A percentile compares a stretch with the other conserved stretches of the same genome.
Evolutionary conservation across 78 protist genomes (phyloP).

Genomic region (Reticulomyxa filosa): DNA sequence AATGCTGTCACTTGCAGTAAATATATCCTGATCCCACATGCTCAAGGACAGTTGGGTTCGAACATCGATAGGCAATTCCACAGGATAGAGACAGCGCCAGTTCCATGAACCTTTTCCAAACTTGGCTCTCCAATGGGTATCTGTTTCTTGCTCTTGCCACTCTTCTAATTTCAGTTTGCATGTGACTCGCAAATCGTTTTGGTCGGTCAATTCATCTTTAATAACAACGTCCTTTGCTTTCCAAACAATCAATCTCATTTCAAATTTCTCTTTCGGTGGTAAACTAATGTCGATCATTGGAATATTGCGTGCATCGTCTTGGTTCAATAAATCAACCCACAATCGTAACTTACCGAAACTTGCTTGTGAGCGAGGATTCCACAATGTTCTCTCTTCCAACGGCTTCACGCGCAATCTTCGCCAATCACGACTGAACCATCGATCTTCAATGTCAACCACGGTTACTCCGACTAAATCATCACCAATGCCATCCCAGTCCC

Average conservation of each 20-base stretch:
- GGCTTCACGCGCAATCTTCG: not conserved
- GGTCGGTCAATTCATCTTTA: not conserved
- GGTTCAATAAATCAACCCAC: not conserved
- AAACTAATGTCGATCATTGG: not conserved
- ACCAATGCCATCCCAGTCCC: not conserved
- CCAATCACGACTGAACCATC: not conserved
- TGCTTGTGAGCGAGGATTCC: not conserved
- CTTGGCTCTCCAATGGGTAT: not conserved
- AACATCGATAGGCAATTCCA: not conserved
- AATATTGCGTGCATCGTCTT: not conserved
- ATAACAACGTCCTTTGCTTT: not conserved
- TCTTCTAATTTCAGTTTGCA: not conserved
- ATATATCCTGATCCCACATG: not conserved
- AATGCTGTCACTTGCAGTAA: not conserved
- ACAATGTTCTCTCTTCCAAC: not conserved
- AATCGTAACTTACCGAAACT: not conserved
- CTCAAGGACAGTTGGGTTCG: not conserved
- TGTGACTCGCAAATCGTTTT: not conserved
- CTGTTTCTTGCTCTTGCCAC: not conserved
- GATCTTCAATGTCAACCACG: not conserved
- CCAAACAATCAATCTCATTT: not conserved
- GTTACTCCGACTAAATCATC: not conserved
- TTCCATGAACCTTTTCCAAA: not conserved
- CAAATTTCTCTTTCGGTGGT: not conserved
- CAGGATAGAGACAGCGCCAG: not conserved